A percentile compares a stretch with the other conserved stretches of the same genome.
Conservation (phyloP, 495 filamentous ascomycete genomes). For the Thermothielavioides terrestris region DNA sequence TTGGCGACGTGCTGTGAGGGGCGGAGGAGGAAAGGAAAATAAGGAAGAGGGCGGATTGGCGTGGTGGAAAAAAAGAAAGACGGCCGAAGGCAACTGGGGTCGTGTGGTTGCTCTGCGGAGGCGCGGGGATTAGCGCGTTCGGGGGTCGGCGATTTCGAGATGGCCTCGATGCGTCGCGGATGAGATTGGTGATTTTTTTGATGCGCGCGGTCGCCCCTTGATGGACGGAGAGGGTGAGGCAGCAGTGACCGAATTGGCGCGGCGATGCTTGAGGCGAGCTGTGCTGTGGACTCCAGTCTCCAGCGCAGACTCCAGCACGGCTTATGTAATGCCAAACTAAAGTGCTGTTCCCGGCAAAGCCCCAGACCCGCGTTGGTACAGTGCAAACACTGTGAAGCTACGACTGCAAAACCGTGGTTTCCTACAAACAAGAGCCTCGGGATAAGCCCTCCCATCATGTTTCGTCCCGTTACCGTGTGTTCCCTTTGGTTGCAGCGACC, state of each 20-base stretch:
- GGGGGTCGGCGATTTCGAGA: constrained; percentile 35
- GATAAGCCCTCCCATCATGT: too few relatives aligned
- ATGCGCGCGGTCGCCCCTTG: constrained; percentile 42
- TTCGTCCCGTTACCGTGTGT: too few relatives aligned
- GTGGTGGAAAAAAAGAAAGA: constrained; percentile 26
- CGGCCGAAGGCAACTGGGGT: constrained; percentile 17
- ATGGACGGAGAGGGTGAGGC: constrained; percentile 48
- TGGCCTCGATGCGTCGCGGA: constrained; percentile 44
- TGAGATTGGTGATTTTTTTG: constrained; percentile 48
- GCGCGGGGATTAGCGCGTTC: constrained; percentile 35
- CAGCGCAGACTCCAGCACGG: constrained; percentile 23
- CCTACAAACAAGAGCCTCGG: not conserved
- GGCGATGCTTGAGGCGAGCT: constrained; percentile 34
- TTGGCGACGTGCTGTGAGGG: constrained; percentile 13
- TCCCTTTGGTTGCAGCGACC: too few relatives aligned
- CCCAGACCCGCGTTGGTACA: not conserved
- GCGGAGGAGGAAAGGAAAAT: constrained; percentile 16
- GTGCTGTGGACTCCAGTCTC: constrained; percentile 21
- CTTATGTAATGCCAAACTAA: constrained; percentile 13
- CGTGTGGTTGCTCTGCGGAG: constrained; percentile 19
- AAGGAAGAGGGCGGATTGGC: constrained; percentile 19
- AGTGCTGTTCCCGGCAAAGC: constrained; percentile 5
- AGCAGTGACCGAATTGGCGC: constrained; percentile 35
- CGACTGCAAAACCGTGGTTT: too few relatives aligned
- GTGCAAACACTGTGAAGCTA: too few relatives aligned